Base-by-base conservation (phyloP, 140 eudicot genomes). In the Bidens hawaiensis region DNA sequence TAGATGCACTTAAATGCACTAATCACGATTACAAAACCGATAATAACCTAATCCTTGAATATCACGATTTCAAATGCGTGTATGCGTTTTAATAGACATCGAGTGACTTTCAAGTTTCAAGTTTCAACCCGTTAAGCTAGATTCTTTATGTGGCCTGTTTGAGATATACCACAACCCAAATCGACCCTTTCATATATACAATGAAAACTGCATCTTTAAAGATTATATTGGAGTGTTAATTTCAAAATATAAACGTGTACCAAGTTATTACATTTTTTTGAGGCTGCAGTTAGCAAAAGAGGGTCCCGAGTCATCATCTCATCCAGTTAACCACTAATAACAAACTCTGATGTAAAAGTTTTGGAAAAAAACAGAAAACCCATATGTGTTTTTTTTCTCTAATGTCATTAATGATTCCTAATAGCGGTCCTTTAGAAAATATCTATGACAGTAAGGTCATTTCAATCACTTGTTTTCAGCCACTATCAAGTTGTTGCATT, bases 201-300 rank as follows among this genome's bases (percentile, higher is more conserved):
- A n/a, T n/a, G 16, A 43, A 5, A 3, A 14, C 16, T 43, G 49
- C 21, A 43, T 21, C 10, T 43, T 10, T 43, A 43, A n/a, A 43
- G 49, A 43, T 48, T 48, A 48, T 48, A 9, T 16, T 41, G 18
- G 41, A 19, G 1, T 62, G 9, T 21, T 30, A 2, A 30, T 48
- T 25, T 34, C n/a, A 9, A 10, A n/a, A 1, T 1, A 3, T 43
- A 38, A 22, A 12, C 0, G 18, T 64, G 38, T 22, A 53, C 55
- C 10, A n/a, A 52, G 17, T 54, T 72, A 42, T 21, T 42, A n/a
- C n/a, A 27, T 24, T 16, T 8, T 8, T n/a, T 22, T 72, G 24
- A 9, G 30, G 12, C 24, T 60, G 33, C 47, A 79, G 83, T 61
- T 78, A 68, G 82, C 82, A 58, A 79, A 79, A 65, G 83, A 76